These are phyloP conservation scores for Dactylellina sp. DNA, from an alignment of 2,329 filamentous ascomycete genomes.

Conservation along the genomic window DNA sequence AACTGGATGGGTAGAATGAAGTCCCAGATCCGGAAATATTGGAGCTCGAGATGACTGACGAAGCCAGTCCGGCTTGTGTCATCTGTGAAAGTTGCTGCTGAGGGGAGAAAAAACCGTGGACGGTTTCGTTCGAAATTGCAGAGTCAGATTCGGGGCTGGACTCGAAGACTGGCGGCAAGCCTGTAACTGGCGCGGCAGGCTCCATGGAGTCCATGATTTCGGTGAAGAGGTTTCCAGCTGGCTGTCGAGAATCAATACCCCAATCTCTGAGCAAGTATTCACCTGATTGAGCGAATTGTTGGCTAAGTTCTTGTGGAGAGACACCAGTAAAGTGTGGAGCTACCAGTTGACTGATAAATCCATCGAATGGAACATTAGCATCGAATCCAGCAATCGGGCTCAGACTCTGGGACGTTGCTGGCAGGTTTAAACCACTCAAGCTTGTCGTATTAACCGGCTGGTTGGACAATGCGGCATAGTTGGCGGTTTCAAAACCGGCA, in stretches of 20 bases:
- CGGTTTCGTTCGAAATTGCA: conserved; percentile 25
- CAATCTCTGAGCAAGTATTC: conserved; percentile 27
- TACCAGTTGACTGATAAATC: conserved; percentile 20
- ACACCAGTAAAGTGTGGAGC: conserved; percentile 27
- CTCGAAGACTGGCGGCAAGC: conserved; percentile 28
- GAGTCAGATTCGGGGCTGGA: conserved; percentile 32
- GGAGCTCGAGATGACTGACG: conserved; percentile 33
- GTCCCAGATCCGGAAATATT: conserved; percentile 21
- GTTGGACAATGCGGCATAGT: conserved; percentile 5
- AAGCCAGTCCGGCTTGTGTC: not conserved
- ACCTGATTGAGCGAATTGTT: conserved; percentile 7
- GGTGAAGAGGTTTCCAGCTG: conserved; percentile 30
- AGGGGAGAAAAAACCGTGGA: conserved; percentile 3
- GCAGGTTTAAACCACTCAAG: conserved; percentile 15
- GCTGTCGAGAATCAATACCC: conserved; percentile 17
- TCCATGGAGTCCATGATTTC: conserved; percentile 44
- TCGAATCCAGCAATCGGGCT: conserved; percentile 2
- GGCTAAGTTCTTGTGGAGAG: conserved; percentile 23
- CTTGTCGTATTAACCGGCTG: conserved; percentile 25
- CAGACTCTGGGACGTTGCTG: conserved; percentile 12
- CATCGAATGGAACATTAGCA: conserved; percentile 13
- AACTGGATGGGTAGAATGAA: conserved; percentile 37
- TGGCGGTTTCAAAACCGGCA: conserved; percentile 5
- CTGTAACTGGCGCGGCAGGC: conserved; percentile 28
- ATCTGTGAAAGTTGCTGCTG: conserved; percentile 13